A percentile compares a stretch with the other conserved stretches of the same genome.
These are phyloP conservation scores for Ascobolus immersus DNA, from an alignment of 495 filamentous ascomycete species.

Conservation along the genomic window DNA sequence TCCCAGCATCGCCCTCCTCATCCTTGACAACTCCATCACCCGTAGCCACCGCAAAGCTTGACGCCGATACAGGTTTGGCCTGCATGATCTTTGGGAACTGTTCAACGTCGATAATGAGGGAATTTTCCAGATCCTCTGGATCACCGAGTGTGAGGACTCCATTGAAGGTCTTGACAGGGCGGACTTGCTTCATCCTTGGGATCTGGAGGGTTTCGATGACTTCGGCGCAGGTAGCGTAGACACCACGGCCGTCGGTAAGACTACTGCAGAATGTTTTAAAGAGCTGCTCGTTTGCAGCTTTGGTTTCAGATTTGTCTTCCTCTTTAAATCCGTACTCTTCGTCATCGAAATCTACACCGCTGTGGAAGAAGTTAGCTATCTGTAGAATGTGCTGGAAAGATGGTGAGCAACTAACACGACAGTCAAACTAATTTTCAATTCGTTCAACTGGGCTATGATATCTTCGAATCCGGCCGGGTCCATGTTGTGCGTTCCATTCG, in stretches of 20 bases:
- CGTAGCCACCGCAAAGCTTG: too few relatives aligned
- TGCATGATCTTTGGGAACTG: constrained; percentile 64
- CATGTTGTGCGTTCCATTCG: constrained; percentile 46
- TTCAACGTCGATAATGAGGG: constrained; percentile 64
- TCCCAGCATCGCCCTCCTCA: constrained; percentile 19
- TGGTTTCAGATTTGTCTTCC: constrained; percentile 51
- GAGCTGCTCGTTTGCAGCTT: constrained; percentile 25
- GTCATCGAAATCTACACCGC: constrained; percentile 88
- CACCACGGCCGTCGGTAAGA: constrained; percentile 36
- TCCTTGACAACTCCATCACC: constrained; percentile 31
- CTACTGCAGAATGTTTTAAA: constrained; percentile 28
- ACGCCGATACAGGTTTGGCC: constrained; percentile 47
- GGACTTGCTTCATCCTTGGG: constrained; percentile 47
- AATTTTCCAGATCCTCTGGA: constrained; percentile 41
- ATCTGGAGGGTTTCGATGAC: constrained; percentile 45
- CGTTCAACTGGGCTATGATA: constrained; percentile 45
- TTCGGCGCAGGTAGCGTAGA: constrained; percentile 61
- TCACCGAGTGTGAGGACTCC: constrained; percentile 64
- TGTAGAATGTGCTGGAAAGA: background rate
- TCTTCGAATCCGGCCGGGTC: constrained; percentile 38
- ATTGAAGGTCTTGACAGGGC: constrained; percentile 50
- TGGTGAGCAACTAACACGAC: constrained; percentile 37
- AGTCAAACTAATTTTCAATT: constrained; percentile 47
- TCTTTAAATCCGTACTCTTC: constrained; percentile 75
- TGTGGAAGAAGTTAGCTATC: constrained; percentile 16